Evolutionary conservation across 2,329 filamentous ascomycete genomes (phyloP), one percentile per base, ranked within the genome.

Genomic region (Phialemoniopsis sp.): DNA sequence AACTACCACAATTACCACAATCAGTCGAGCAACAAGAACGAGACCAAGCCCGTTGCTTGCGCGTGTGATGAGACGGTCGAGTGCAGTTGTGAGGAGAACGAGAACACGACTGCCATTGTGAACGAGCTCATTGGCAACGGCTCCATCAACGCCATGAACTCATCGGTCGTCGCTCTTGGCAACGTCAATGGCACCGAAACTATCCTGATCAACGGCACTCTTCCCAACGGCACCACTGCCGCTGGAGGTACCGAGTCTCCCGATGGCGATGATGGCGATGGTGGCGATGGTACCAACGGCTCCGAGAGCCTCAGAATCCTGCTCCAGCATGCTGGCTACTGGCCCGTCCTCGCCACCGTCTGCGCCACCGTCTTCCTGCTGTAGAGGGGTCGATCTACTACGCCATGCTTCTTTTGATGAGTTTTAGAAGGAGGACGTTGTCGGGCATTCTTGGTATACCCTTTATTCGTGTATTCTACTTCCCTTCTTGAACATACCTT

Each of bases 131-230:
- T 90, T 32, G 85, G 82, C 39, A 75, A 85, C 55, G 81, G 80
- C 30, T 79, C 70, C 46, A 81, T 81, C 48, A 54, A 56, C 4
- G 62, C 56, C 3, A 64, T 86, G 38, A 82, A 89, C 63, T 70
- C 78, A 50, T 70, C 68, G 1, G 49, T 88, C 3, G 72, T 87
- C 41, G 73, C 68, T 12, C 73, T 90, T 2, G 76, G 73, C 3
- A 62, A 70, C 38, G 72, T 84, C 44, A 82, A 87, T 40, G 79
- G 79, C 36, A 83, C 73, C 2, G 63, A 63, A 45, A 82, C 77
- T 2, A 73, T 93, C 29, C 67, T 87, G 21, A 64, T 91, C 56
- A 89, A 89, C 56, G 87, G 87, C n/a, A 86, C 83, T 0, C 64
- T 91, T 4, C 76, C 81, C 21, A 84, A 85, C 48, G 79, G 78